Evolutionary conservation across 2,329 filamentous ascomycete genomes (phyloP).

Genomic region (Simplicillium aogashimaense): DNA sequence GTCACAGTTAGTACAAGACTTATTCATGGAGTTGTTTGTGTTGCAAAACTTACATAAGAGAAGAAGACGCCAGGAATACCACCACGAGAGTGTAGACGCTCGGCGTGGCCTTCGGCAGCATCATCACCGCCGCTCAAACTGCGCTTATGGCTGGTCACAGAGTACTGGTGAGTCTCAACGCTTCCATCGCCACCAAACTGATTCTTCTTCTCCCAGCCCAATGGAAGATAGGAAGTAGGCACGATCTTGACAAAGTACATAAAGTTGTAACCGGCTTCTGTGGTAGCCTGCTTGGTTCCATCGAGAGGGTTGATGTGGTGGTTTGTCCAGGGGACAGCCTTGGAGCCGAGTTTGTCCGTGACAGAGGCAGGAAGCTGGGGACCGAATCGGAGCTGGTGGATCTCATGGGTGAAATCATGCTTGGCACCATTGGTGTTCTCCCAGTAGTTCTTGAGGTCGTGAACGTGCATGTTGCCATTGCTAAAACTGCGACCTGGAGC

Average conservation of each 20-base stretch:
- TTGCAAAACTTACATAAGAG: conserved; percentile 65
- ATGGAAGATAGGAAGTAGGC: conserved; percentile 83
- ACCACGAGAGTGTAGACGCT: conserved; percentile 78
- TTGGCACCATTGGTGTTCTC: conserved; percentile 55
- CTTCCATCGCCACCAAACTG: conserved; percentile 53
- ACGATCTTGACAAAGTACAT: conserved; percentile 99
- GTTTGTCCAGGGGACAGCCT: conserved; percentile 60
- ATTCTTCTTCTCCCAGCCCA: conserved; percentile 67
- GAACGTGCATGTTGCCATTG: conserved; percentile 93
- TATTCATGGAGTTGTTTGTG: too few species aligned
- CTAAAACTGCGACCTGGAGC: conserved; percentile 94
- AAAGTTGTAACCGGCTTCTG: conserved; percentile 82
- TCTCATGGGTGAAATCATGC: conserved; percentile 82
- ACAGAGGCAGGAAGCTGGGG: conserved; percentile 75
- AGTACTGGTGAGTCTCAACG: conserved; percentile 97
- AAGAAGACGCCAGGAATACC: conserved; percentile 98
- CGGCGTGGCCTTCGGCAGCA: conserved; percentile 78
- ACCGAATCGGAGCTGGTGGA: conserved; percentile 87
- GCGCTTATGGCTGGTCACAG: conserved; percentile 91
- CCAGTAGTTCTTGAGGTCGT: conserved; percentile 95
- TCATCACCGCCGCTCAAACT: conserved; percentile 78
- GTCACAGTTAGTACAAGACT: not conserved
- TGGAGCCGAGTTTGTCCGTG: conserved; percentile 44
- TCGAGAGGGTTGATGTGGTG: conserved; percentile 92
- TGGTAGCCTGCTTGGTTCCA: conserved; percentile 62